These are phyloP conservation scores for Chlorella sorokiniana DNA, from an alignment of 139 green algal genomes.

Conservation along the genomic window DNA sequence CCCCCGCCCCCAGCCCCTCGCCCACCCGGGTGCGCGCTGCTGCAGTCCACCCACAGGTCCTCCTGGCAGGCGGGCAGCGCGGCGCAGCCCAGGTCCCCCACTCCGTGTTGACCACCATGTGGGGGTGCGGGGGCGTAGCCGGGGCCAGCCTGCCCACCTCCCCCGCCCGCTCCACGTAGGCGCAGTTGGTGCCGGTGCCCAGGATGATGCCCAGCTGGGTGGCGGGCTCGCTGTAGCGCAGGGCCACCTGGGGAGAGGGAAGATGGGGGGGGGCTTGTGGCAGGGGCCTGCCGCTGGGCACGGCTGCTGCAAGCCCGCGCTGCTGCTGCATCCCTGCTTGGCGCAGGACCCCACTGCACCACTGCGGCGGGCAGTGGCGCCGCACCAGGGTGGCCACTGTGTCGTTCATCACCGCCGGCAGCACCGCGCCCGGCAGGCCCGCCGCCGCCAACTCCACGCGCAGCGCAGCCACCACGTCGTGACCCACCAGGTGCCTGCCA, in stretches of 20 bases:
- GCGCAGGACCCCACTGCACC: too few relatives aligned
- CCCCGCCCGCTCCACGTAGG: conserved; percentile 71
- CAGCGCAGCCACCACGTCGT: conserved; percentile 62
- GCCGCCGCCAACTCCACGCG: conserved; percentile 38
- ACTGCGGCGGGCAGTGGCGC: not conserved
- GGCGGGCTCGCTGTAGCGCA: conserved; percentile 66
- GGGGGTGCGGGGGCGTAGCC: not conserved
- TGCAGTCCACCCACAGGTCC: conserved; percentile 74
- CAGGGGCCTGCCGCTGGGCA: too few relatives aligned
- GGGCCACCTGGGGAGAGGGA: conserved; percentile 18
- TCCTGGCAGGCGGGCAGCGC: conserved; percentile 62
- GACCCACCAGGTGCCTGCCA: conserved; percentile 52
- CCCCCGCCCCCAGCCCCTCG: not conserved
- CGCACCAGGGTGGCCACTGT: conserved; percentile 73
- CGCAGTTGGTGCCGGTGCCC: conserved; percentile 88
- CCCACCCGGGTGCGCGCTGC: conserved; percentile 50
- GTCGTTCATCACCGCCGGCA: conserved; percentile 79
- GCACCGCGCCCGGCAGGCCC: conserved; percentile 30
- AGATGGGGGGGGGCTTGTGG: not conserved
- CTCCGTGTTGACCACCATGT: conserved; percentile 80
- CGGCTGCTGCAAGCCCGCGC: too few relatives aligned
- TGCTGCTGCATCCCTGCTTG: not conserved
- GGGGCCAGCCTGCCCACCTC: conserved; percentile 37
- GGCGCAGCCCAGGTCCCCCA: conserved; percentile 76
- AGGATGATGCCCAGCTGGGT: conserved; percentile 80